phyloP scores from a whole-genome alignment of 2,329 filamentous ascomycete species.

The Hymenoscyphus scutula region DNA sequence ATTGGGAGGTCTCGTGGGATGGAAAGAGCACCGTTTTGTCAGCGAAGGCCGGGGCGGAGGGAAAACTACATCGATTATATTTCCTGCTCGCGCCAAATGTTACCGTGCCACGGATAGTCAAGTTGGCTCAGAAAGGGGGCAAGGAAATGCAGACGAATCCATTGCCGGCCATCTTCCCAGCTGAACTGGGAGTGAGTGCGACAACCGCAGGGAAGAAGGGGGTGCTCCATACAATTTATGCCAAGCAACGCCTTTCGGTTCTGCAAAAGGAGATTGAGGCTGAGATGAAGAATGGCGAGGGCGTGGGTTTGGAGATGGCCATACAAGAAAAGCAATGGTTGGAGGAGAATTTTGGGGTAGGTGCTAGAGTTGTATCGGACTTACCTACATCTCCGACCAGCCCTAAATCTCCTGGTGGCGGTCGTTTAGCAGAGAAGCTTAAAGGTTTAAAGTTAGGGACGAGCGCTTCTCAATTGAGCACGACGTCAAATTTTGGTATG shows the following conservation, averaged over 20 bases:
- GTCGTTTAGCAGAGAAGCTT: conserved; percentile 74
- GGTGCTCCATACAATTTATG: conserved; percentile 83
- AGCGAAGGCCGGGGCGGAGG: conserved; percentile 35
- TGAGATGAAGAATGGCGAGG: conserved; percentile 76
- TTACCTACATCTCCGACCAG: conserved; percentile 48
- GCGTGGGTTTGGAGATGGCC: conserved; percentile 81
- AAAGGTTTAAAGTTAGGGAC: conserved; percentile 77
- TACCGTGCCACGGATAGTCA: conserved; percentile 69
- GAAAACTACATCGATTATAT: conserved; percentile 62
- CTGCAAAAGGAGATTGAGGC: conserved; percentile 73
- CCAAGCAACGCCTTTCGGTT: conserved; percentile 73
- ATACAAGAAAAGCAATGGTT: conserved; percentile 84
- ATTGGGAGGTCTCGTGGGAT: conserved; percentile 81
- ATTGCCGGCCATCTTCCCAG: conserved; percentile 81
- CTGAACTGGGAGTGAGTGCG: conserved; percentile 66
- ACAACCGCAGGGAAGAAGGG: conserved; percentile 71
- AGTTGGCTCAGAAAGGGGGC: conserved; percentile 50
- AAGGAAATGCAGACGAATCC: conserved; percentile 66
- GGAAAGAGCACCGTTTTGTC: conserved; percentile 72
- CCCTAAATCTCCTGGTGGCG: conserved; percentile 61
- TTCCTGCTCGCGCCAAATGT: conserved; percentile 75
- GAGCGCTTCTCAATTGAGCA: conserved; percentile 60
- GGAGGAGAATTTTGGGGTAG: conserved; percentile 64
- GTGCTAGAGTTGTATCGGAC: conserved; percentile 27
- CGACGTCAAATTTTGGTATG: conserved; percentile 35